phyloP scores from a whole-genome alignment of 2,329 filamentous ascomycete genomes.

The Colletotrichum viniferum region DNA sequence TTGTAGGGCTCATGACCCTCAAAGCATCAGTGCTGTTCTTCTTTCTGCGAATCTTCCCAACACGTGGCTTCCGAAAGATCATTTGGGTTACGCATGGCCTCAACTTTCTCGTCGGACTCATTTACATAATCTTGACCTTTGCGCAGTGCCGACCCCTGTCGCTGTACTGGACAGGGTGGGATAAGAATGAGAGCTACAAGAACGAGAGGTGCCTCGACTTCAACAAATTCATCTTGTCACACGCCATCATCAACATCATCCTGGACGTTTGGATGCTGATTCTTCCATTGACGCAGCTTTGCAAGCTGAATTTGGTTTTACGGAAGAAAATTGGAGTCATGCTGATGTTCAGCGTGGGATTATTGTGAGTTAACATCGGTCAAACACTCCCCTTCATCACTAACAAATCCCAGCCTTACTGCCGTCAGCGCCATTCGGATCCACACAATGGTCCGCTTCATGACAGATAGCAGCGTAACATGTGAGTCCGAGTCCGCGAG shows the following conservation, averaged over 20 bases:
- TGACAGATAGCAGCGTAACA: not conserved
- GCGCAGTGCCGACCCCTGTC: not conserved
- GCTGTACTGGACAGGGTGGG: not conserved
- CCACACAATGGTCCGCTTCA: not conserved
- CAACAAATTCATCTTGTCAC: not conserved
- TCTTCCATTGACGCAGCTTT: conserved; percentile 22
- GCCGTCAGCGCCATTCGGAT: not conserved
- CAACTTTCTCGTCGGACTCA: not conserved
- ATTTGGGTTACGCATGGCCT: not conserved
- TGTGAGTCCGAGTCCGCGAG: not conserved
- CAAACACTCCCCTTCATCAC: not conserved
- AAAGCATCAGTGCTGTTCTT: conserved; percentile 36
- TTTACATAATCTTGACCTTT: not conserved
- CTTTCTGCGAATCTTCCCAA: conserved; percentile 35
- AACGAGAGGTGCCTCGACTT: not conserved
- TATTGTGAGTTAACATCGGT: not conserved
- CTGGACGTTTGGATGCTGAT: conserved; percentile 26
- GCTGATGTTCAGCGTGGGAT: not conserved
- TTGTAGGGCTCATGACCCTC: conserved; percentile 7
- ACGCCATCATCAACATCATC: conserved; percentile 22
- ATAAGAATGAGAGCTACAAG: not conserved
- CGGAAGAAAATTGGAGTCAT: conserved; percentile 22
- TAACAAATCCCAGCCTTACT: not conserved
- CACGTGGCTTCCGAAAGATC: not conserved
- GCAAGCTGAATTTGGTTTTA: conserved; percentile 19